Evolutionary conservation across 2,329 filamentous ascomycete genomes (phyloP), one percentile per base, ranked within the genome.

Genomic region (Cryphonectria radicalis): DNA sequence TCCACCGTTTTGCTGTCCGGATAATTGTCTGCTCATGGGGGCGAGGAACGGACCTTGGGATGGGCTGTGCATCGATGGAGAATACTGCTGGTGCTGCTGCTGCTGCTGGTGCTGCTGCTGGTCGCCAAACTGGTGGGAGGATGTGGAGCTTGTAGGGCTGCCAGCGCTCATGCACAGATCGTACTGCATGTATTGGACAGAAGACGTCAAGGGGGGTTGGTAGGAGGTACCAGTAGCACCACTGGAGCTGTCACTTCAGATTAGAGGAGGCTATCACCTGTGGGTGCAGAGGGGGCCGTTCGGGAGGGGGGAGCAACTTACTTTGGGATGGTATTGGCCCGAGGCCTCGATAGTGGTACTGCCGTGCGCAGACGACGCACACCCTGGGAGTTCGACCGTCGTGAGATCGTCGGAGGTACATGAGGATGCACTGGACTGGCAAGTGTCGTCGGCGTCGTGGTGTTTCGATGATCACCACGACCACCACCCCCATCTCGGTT

Each of bases 31-130:
- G 13, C 22, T 17, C 25, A 62, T 46, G 13, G 28, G 37, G 43
- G 57, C 17, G 50, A 50, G 19, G 6, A 32, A 64, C 4, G 62
- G 10, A 6, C 17, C 19, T 8, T 14, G 62, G 1, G 35, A 6
- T 22, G 37, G 22, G n/a, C 25, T 42, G 62, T 64, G 32, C 37
- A 35, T 13, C 5, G 5, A 13, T 1, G 35, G n/a, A 46, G 40
- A 42, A 8, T 8, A 17, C 13, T 46, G 42, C 14, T 63, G 28
- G 1, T 35, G 25, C 60, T 13, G 22, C 55, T 67, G 55, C 37
- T 13, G 37, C 66, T 67, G 66, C 4, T 62, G 32, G 3, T 13
- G 37, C 57, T 67, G 66, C 4, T 62, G 32, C 4, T 62, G 66
- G 19, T 60, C 40, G 28, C 13, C 55, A 17, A 62, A 60, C 4